phyloP scores from a whole-genome alignment of 208 protist species.

The Tritrichomonas foetus region DNA sequence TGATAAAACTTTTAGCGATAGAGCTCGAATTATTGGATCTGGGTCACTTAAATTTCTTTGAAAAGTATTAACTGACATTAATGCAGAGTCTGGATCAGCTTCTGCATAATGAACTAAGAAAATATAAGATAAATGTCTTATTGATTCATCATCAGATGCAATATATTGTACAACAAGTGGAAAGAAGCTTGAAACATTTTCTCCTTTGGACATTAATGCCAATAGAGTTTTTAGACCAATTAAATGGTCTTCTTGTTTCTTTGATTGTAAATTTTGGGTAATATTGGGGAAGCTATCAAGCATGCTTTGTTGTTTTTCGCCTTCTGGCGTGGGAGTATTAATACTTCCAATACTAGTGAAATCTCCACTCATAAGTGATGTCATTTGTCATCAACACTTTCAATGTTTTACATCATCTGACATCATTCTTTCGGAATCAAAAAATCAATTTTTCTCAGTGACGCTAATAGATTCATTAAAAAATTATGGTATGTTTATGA shows the following conservation, averaged over 20 bases:
- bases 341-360: too few species aligned
- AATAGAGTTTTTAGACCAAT: neutral
- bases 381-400: too few species aligned
- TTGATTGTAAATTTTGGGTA: neutral
- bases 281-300: neutral
- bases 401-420: too few species aligned
- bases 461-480: too few species aligned
- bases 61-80: constrained; percentile 33
- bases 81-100: neutral
- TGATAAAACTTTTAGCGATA: neutral
- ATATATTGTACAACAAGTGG: constrained; percentile 33
- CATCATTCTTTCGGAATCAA: too few species aligned
- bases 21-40: neutral
- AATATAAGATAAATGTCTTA: neutral
- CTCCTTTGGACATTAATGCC: neutral
- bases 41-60: neutral
- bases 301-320: neutral
- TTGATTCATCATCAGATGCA: constrained; percentile 3
- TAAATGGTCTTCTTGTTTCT: neutral
- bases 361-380: too few species aligned
- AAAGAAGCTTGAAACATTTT: neutral
- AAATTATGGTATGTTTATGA: too few species aligned
- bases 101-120: constrained; percentile 15
- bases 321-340: neutral
- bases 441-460: too few species aligned